Conservation (phyloP, 2,329 filamentous ascomycete species). For the Fusarium nelsonii region DNA sequence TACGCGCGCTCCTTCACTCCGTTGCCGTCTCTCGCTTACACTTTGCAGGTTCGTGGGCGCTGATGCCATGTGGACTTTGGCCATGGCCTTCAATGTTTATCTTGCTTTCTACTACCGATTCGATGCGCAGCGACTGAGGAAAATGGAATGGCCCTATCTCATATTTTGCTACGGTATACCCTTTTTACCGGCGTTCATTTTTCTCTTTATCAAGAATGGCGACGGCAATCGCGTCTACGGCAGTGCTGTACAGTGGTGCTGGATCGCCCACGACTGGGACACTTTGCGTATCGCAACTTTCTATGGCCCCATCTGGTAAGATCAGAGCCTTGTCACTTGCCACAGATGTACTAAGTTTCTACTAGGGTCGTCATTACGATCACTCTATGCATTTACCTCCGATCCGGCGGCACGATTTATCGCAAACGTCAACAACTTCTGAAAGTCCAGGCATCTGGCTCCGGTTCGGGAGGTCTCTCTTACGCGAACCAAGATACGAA, state of each 20-base stretch:
- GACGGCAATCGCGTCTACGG: background rate
- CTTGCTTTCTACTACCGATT: slow-evolving; percentile 13
- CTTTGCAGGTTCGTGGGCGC: background rate
- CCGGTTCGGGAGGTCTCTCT: background rate
- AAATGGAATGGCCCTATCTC: background rate
- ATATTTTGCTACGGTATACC: background rate
- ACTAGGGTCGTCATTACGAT: slow-evolving; percentile 3
- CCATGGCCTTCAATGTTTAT: slow-evolving; percentile 22
- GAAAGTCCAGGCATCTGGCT: background rate
- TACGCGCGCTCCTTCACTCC: rapidly evolving
- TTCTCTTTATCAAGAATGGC: background rate
- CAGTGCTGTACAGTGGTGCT: slow-evolving; percentile 10
- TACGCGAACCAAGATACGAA: slow-evolving; percentile 1
- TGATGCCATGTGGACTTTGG: slow-evolving; percentile 12
- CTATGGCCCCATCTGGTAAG: slow-evolving; percentile 13
- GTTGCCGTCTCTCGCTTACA: background rate
- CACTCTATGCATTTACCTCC: slow-evolving; percentile 6
- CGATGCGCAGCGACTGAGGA: background rate
- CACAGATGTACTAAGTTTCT: rapidly evolving
- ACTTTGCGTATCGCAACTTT: slow-evolving; percentile 7
- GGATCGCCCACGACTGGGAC: background rate
- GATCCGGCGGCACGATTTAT: slow-evolving; percentile 11
- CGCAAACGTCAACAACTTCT: slow-evolving; percentile 15
- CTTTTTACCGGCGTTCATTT: background rate
- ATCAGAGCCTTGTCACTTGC: rapidly evolving